phyloP scores from a whole-genome alignment of 179 eudicot genomes.

The Gypsophila paniculata region DNA sequence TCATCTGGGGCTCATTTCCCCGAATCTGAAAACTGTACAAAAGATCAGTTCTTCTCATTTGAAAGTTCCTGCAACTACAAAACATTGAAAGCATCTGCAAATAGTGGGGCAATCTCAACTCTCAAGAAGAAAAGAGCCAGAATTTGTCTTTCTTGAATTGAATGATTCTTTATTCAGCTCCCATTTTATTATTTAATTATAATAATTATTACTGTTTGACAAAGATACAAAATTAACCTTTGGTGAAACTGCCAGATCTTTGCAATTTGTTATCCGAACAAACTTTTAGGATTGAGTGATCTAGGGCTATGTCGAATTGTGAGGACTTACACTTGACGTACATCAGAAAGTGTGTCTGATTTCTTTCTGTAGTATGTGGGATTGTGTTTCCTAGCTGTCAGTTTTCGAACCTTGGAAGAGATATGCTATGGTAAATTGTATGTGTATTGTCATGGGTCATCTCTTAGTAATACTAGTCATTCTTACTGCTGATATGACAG shows the following conservation, averaged over 20 bases:
- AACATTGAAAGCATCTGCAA: neutral
- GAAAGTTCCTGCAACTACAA: neutral
- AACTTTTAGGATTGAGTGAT: no score
- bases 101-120: neutral
- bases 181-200: neutral
- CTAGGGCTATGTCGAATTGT: no score
- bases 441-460: neutral
- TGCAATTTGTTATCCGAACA: no score
- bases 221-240: no score
- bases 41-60: neutral
- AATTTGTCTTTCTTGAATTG: neutral
- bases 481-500: constrained; percentile 36
- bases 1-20: neutral
- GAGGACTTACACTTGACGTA: no score
- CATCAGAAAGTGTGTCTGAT: no score
- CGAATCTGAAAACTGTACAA: neutral
- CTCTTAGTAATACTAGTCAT: neutral
- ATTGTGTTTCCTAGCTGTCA: no score
- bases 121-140: neutral
- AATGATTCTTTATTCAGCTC: neutral
- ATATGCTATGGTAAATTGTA: no score
- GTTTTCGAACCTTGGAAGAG: neutral
- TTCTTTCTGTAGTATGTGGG: no score
- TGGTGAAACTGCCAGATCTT: no score
- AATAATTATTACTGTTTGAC: no score